Evolutionary conservation across 495 filamentous ascomycete species (phyloP).

Genomic region (Podospora tetraspora): DNA sequence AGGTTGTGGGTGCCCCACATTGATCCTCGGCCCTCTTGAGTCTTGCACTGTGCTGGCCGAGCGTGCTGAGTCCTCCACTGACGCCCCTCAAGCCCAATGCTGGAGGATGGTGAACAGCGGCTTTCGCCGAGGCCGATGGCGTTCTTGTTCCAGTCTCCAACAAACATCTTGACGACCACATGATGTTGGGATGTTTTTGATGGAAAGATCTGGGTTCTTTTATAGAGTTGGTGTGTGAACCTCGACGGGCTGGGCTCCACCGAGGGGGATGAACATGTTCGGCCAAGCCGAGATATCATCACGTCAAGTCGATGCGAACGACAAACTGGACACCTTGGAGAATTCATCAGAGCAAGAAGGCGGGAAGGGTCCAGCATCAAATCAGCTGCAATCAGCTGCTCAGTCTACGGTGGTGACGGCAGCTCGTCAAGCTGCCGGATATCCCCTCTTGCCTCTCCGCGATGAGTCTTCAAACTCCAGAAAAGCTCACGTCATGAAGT

Average conservation of each 20-base stretch:
- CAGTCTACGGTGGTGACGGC: too few relatives aligned
- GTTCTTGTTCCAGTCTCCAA: neutral
- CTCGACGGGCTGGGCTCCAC: too few relatives aligned
- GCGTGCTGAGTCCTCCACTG: neutral
- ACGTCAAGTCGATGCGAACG: neutral
- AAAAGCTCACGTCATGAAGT: too few relatives aligned
- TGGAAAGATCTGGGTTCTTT: too few relatives aligned
- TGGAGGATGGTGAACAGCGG: neutral
- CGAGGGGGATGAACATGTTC: neutral
- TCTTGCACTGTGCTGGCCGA: neutral
- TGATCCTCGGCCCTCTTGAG: neutral
- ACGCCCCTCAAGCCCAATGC: neutral
- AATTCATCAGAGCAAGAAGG: too few relatives aligned
- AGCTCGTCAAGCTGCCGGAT: too few relatives aligned
- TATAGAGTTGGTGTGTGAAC: too few relatives aligned
- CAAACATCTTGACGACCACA: neutral
- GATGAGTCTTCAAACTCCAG: too few relatives aligned
- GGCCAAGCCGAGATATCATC: neutral
- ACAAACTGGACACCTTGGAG: neutral
- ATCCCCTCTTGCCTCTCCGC: too few relatives aligned
- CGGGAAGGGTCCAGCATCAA: too few relatives aligned
- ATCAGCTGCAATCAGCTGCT: too few relatives aligned
- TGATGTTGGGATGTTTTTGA: too few relatives aligned
- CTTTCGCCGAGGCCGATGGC: constrained; percentile 11
- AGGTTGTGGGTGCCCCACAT: neutral